A percentile compares a stretch with the other conserved stretches of the same genome.
phyloP scores from a whole-genome alignment of 1,284 basidiomycete species.

The Cystobasidium slooffiae region DNA sequence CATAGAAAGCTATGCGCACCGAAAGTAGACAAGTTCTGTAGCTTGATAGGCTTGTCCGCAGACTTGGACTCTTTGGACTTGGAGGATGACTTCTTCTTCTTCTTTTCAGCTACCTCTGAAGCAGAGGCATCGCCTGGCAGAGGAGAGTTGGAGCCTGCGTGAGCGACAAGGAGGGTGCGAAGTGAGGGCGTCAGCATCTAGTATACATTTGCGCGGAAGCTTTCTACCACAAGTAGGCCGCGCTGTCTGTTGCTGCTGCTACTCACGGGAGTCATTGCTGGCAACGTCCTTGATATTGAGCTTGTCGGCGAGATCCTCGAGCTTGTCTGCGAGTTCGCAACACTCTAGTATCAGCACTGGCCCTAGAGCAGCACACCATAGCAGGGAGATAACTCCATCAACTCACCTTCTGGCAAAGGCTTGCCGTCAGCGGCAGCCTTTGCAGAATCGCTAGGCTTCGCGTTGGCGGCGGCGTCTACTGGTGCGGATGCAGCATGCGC shows the following conservation, averaged over 20 bases:
- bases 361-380: not conserved
- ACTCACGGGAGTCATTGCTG: slow-evolving; percentile 38
- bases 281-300: slow-evolving; percentile 39
- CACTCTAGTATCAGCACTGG: not conserved
- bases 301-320: slow-evolving; percentile 39
- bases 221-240: too few species aligned
- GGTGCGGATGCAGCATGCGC: slow-evolving; percentile 43
- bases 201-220: not conserved
- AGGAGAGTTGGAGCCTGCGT: slow-evolving; percentile 35
- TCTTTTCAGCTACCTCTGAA: slow-evolving; percentile 41
- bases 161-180: not conserved
- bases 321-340: slow-evolving; percentile 17
- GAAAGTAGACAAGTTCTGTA: slow-evolving; percentile 42
- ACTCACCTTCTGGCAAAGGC: slow-evolving; percentile 34
- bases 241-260: not conserved
- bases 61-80: slow-evolving; percentile 40
- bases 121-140: slow-evolving; percentile 23
- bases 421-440: slow-evolving; percentile 41
- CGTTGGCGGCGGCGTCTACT: slow-evolving; percentile 42
- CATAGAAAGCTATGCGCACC: slow-evolving; percentile 9
- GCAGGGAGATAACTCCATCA: not conserved
- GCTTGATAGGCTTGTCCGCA: slow-evolving; percentile 12
- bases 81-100: slow-evolving; percentile 44
- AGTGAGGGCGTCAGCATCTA: not conserved
- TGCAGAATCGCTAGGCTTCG: slow-evolving; percentile 35